These are phyloP conservation scores for Xerophyta viscosa DNA, from an alignment of 106 monocot genomes.

Conservation along the genomic window DNA sequence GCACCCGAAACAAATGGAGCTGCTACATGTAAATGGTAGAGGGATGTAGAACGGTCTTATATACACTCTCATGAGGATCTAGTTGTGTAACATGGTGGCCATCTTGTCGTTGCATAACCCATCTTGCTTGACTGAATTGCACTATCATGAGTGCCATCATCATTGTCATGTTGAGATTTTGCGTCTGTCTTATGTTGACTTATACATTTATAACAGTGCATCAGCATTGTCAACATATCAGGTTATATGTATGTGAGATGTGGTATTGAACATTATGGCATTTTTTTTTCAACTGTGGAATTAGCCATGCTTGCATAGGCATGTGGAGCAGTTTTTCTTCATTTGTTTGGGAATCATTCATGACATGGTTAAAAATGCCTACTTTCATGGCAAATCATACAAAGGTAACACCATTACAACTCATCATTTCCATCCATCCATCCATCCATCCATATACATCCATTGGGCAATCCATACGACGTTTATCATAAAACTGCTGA, in stretches of 20 bases:
- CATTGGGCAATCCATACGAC: no score
- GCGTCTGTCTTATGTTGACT: constrained; percentile 8
- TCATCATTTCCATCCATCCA: constrained; percentile 9
- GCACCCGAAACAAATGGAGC: constrained; percentile 34
- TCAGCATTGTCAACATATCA: constrained; percentile 22
- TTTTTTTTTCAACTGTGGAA: not conserved
- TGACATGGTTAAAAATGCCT: not conserved
- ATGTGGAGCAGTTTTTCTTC: no score
- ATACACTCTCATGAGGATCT: constrained; percentile 24
- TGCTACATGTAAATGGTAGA: constrained; percentile 32
- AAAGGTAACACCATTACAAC: not conserved
- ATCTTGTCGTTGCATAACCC: constrained; percentile 39
- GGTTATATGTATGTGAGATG: not conserved
- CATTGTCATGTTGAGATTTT: constrained; percentile 13
- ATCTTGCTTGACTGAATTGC: constrained; percentile 33
- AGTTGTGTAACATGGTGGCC: constrained; percentile 22
- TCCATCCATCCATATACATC: not conserved
- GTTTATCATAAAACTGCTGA: no score
- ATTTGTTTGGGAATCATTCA: not conserved
- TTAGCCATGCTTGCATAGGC: constrained; percentile 6
- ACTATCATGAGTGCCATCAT: constrained; percentile 38
- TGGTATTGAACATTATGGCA: not conserved
- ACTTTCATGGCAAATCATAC: not conserved
- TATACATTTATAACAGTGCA: constrained; percentile 10
- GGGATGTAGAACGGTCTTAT: constrained; percentile 27